phyloP scores from a whole-genome alignment of 495 filamentous ascomycete genomes.

The Bombardia bombarda region DNA sequence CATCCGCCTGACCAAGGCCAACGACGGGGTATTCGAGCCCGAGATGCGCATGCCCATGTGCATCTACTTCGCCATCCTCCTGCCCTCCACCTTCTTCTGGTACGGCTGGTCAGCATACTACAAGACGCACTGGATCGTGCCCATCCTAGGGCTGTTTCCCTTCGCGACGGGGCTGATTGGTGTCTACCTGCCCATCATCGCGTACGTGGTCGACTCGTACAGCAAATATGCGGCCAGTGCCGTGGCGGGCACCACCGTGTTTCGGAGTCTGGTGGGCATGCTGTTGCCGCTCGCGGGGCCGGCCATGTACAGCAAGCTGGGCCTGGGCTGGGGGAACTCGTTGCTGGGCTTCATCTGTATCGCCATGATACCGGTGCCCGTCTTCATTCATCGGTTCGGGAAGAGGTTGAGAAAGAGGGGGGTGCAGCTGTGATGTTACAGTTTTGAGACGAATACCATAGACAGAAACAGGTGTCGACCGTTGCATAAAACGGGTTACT shows the following conservation, averaged over 20 bases:
- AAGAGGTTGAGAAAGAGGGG: constrained; percentile 38
- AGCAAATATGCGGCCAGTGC: constrained; percentile 52
- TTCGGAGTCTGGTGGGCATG: constrained; percentile 47
- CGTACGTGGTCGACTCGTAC: constrained; percentile 54
- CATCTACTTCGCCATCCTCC: constrained; percentile 26
- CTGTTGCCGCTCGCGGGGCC: constrained; percentile 47
- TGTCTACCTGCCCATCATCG: constrained; percentile 44
- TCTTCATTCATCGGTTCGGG: constrained; percentile 69
- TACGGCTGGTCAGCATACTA: constrained; percentile 36
- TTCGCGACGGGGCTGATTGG: constrained; percentile 46
- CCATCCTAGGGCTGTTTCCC: constrained; percentile 43
- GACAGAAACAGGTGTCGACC: too few species aligned
- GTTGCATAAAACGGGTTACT: too few species aligned
- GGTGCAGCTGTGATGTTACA: not conserved
- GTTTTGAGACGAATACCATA: too few species aligned
- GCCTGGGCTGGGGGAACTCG: constrained; percentile 53
- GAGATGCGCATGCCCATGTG: constrained; percentile 43
- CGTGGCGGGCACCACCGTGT: constrained; percentile 47
- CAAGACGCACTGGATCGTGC: constrained; percentile 36
- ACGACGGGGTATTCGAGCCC: constrained; percentile 47
- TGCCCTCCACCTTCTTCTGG: constrained; percentile 40
- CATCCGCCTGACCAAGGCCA: constrained; percentile 32
- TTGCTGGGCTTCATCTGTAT: constrained; percentile 52
- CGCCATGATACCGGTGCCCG: constrained; percentile 64
- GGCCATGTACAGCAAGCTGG: constrained; percentile 45